Evolutionary conservation across 2,329 filamentous ascomycete genomes (phyloP), one percentile per base, ranked within the genome.

Genomic region (Eutypa lata): DNA sequence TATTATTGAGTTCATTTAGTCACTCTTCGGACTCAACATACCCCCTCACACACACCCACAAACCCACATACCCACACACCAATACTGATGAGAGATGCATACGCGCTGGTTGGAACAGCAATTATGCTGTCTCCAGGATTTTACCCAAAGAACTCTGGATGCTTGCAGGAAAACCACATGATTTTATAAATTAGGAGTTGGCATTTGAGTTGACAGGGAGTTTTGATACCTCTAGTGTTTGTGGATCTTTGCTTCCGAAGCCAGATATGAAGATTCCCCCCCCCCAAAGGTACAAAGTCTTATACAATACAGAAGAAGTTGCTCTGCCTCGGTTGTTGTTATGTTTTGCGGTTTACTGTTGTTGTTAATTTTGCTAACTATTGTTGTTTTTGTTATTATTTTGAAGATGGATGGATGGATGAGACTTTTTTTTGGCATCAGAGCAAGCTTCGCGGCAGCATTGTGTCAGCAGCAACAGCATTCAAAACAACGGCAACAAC

Each of bases 191-290:
- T 10, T 45, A 45, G 42, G 19, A 45, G 42, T 45, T 45, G 19
- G 42, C 42, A 45, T 45, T 45, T 45, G 42, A 22, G 42, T 45
- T 45, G 14, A 22, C 21, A n/a, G 22, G 42, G 42, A 45, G 42
- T 45, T 28, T 45, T 45, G 42, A 45, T 45, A 45, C 42, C 42
- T 45, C 42, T 45, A 24, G 42, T 45, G 19, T 45, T 45, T 45
- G 42, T 26, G 42, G 42, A 45, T 45, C 42, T 45, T 28, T 45
- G n/a, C 10, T 45, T 45, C n/a, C 10, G 7, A 42, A 19, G 38
- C 38, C 38, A 42, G n/a, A 42, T 13, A 13, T 42, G 38, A 42
- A 42, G 38, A 42, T 42, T 42, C 18, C 19, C 26, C 26, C 26
- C 26, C 26, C 26, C 26, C 26, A 5, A 5, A 42, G 38, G 38